phyloP scores from a whole-genome alignment of 768 basidiomycete species.

The Wakefieldia striispora region DNA sequence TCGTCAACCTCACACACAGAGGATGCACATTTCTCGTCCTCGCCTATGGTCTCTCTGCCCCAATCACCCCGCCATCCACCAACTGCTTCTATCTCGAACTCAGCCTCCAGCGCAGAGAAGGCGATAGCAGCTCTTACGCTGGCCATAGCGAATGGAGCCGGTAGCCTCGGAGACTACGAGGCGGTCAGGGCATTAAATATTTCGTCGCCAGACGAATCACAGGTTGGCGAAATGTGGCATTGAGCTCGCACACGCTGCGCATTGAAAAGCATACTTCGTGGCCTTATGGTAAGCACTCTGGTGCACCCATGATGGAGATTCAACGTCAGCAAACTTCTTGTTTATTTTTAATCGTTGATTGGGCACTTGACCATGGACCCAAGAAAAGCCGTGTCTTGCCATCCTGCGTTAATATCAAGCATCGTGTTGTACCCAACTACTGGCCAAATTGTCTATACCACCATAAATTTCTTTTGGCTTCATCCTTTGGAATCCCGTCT shows the following conservation, averaged over 20 bases:
- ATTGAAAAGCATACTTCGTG: constrained; percentile 6
- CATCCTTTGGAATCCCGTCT: constrained; percentile 1
- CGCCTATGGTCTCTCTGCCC: constrained; percentile 9
- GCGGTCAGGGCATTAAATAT: constrained; percentile 41
- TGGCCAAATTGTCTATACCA: constrained; percentile 25
- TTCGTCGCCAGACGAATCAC: constrained; percentile 37
- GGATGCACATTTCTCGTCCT: constrained; percentile 4
- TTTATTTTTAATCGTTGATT: constrained; percentile 28
- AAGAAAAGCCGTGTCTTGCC: constrained; percentile 14
- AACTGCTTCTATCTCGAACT: constrained; percentile 3
- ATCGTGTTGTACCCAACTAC: constrained; percentile 26
- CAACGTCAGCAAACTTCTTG: constrained; percentile 12
- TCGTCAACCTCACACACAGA: constrained; percentile 4
- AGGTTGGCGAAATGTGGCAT: constrained; percentile 62
- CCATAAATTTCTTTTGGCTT: constrained; percentile 10
- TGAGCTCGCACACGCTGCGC: constrained; percentile 19
- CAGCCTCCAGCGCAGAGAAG: constrained; percentile 53
- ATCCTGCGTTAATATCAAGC: constrained; percentile 25
- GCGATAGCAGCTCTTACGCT: constrained; percentile 57
- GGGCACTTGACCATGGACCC: constrained; percentile 18
- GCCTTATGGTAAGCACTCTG: neutral
- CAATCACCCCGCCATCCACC: constrained; percentile 13
- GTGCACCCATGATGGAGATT: constrained; percentile 2
- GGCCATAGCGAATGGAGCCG: constrained; percentile 64
- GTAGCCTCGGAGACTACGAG: constrained; percentile 55